phyloP scores from a whole-genome alignment of 768 basidiomycete species.

The Cystobasidium tubakii region DNA sequence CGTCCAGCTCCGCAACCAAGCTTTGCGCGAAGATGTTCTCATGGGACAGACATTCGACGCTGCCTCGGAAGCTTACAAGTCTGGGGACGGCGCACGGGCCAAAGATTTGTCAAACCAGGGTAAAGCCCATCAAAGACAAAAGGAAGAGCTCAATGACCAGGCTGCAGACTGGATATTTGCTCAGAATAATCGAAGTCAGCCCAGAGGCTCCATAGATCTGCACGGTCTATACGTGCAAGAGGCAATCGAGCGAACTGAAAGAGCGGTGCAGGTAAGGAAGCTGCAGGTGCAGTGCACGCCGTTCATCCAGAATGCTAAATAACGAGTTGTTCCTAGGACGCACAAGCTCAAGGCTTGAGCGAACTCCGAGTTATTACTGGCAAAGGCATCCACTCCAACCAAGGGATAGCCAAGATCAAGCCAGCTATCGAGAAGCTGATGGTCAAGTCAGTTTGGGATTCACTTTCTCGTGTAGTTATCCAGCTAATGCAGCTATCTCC shows the following conservation, averaged over 20 bases:
- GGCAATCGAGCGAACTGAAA: conserved; percentile 68
- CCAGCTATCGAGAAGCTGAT: conserved; percentile 85
- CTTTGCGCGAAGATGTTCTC: conserved; percentile 69
- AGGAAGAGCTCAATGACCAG: conserved; percentile 71
- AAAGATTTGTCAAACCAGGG: conserved; percentile 76
- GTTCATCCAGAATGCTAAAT: too few relatives aligned
- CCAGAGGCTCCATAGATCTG: conserved; percentile 72
- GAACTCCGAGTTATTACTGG: conserved; percentile 80
- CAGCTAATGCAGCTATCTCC: background rate
- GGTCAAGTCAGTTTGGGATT: conserved; percentile 55
- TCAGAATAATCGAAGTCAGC: conserved; percentile 77
- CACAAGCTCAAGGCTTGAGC: conserved; percentile 59
- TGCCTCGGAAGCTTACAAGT: conserved; percentile 58
- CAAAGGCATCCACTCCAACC: conserved; percentile 69
- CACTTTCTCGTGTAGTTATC: background rate
- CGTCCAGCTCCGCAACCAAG: conserved; percentile 63
- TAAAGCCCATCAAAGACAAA: conserved; percentile 67
- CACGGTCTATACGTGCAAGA: conserved; percentile 93
- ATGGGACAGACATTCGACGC: conserved; percentile 66
- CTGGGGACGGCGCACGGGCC: conserved; percentile 68
- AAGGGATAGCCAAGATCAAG: conserved; percentile 74
- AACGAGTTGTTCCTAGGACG: conserved; percentile 51
- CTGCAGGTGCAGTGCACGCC: too few relatives aligned
- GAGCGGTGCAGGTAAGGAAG: conserved; percentile 53
- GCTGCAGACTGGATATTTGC: conserved; percentile 83